Evolutionary conservation across 1,284 basidiomycete genomes (phyloP), one percentile per base, ranked within the genome.

Genomic region (Austroboletus niveus): DNA sequence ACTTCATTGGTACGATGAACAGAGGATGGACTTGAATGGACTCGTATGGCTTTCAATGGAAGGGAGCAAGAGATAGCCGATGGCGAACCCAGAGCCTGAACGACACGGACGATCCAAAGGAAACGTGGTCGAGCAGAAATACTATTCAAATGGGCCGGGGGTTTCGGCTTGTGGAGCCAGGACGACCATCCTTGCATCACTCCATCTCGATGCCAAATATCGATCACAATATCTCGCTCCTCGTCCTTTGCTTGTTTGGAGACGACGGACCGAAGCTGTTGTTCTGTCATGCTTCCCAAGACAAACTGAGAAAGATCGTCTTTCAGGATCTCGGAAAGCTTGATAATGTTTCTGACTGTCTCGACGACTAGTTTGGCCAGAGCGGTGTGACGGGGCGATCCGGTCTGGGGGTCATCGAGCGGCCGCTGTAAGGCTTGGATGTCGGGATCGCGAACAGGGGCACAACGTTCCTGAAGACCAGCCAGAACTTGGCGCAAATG

Each of bases 231-330:
- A 27, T 74, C 71, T 48, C 79, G 72, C 65, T 89, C 87, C 41
- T 73, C 71, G 12, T 59, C 60, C 49, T 69, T 75, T 0, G 84
- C 83, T 56, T 85, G 76, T 30, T 75, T 73, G 5, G 65, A 62
- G 38, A 87, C 67, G 10, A 79, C 62, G 5, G 61, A 68, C 12
- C 63, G 63, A 8, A 87, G 69, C 49, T 89, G 79, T 29, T 70
- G 60, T 59, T 89, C 87, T 20, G 76, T 72, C 79, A 85, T 81
- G n/a, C 72, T 71, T 22, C 80, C 82, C 1, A 84, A 60, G 7
- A 84, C 69, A 45, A 84, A 80, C 48, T 81, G 74, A 7, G 79
- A 79, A 24, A 89, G 69, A 59, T 89, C 87, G 31, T 75, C 70
- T 59, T 80, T 82, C 82, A 90, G 85, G 7, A 69, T 63, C 22